Conservation (phyloP, 2,329 filamentous ascomycete species). For the Trichophyton mentagrophytes region DNA sequence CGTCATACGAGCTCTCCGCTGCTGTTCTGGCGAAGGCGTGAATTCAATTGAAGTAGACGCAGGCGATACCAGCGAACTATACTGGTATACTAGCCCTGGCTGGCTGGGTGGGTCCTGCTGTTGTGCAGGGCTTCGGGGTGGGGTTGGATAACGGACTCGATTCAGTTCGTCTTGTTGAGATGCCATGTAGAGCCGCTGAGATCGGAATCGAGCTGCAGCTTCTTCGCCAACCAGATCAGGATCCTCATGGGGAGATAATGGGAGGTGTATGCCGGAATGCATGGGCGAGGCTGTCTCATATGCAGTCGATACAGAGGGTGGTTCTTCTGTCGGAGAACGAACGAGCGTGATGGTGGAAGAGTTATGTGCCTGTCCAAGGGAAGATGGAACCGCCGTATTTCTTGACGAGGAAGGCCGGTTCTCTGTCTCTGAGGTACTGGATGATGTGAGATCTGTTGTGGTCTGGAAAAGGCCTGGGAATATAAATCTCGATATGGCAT, state of each 20-base stretch:
- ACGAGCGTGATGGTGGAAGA: conserved; percentile 9
- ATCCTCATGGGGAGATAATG: conserved; percentile 48
- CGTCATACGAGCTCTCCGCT: not conserved
- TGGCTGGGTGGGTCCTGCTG: conserved; percentile 5
- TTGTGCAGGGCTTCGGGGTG: not conserved
- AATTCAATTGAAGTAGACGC: conserved; percentile 1
- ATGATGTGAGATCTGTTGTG: conserved; percentile 5
- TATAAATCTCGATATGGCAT: conserved; percentile 12
- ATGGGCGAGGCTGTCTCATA: not conserved
- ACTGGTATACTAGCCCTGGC: conserved; percentile 26
- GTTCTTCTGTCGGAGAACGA: conserved; percentile 5
- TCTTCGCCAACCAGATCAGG: conserved; percentile 55
- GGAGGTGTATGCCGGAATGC: conserved; percentile 10
- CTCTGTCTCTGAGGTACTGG: not conserved
- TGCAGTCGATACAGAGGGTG: not conserved
- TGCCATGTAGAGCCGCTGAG: conserved; percentile 39
- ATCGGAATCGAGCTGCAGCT: conserved; percentile 46
- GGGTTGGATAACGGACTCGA: not conserved
- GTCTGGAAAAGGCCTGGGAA: conserved; percentile 19
- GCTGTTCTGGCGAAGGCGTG: not conserved
- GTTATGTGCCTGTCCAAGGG: conserved; percentile 6
- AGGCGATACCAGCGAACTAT: conserved; percentile 12
- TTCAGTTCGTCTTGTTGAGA: conserved; percentile 39
- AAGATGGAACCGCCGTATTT: not conserved
- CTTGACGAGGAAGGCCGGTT: not conserved